Base-by-base conservation (phyloP, 768 basidiomycete species). In the Lactarius sp. region DNA sequence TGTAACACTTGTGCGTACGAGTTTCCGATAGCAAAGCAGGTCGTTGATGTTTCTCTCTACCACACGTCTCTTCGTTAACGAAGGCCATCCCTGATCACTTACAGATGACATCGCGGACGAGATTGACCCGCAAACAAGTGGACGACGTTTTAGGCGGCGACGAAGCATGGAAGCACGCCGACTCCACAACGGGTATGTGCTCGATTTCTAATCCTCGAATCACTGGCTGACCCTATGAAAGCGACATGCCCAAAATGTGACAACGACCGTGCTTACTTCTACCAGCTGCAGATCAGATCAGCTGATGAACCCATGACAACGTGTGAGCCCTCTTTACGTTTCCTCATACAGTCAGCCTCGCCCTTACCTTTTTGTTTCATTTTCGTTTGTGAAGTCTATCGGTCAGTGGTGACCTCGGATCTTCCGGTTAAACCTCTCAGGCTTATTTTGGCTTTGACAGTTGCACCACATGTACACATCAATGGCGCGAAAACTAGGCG, bases 101-200 rank as follows among this genome's bases (percentile, higher is more conserved):
- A n/a, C 68, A 97, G 92, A 94, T 97, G 85, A 97, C 94, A 7
- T 91, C 92, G 57, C 80, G 95, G 51, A 94, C 89, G 34, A 84
- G 84, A 60, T 79, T 97, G 56, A 87, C 86, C 68, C 82, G 91
- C n/a, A 98, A 98, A 71, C 83, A 87, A 69, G 88, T 94, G 13
- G 97, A 99, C 72, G 97, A 98, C 70, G 95, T 99, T 6, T 79
- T 98, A 33, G 97, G 96, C 56, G 94, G 93, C 3, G 93, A 92
- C 42, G 92, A 93, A 64, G 86, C 86, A 75, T 97, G 95, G 93
- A 88, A 87, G 60, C 90, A 97, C 73, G 95, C 94, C 3, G 95
- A 96, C 74, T 85, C 87, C 53, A 94, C 90, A 0, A 81, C 85
- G 69, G 86, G 94, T 92, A 49, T 56, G 69, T 12, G 7, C 56